Percentiles rank a stretch among this genome's conserved stretches.
phyloP scores from a whole-genome alignment of 2,329 filamentous ascomycete genomes.

The Ophiocordyceps sinensis region DNA sequence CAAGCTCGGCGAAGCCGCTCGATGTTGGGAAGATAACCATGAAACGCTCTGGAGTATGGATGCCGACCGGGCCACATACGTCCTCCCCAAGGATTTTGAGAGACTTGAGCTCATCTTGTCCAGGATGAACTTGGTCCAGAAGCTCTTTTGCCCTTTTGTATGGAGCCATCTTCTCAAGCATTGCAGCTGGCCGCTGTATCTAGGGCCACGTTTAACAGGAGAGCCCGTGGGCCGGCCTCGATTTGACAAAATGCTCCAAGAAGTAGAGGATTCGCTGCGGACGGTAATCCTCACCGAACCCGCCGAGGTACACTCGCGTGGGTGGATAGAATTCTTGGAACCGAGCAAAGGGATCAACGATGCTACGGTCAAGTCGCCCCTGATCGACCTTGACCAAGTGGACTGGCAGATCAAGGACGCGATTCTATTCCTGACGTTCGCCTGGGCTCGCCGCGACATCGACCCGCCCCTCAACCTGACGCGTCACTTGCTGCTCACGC shows the following conservation, averaged over 20 bases:
- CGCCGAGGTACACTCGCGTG: neutral
- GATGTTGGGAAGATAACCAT: neutral
- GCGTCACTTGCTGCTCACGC: conserved; percentile 33
- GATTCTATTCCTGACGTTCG: conserved; percentile 7
- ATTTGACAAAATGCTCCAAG: neutral
- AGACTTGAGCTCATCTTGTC: conserved; percentile 10
- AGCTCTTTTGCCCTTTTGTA: conserved; percentile 15
- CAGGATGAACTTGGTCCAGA: conserved; percentile 16
- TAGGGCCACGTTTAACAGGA: too few relatives aligned
- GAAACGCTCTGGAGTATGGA: conserved; percentile 11
- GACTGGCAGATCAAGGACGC: conserved; percentile 9
- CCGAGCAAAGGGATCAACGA: neutral
- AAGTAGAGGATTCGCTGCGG: neutral
- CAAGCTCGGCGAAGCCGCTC: conserved; percentile 6
- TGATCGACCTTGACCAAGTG: conserved; percentile 8
- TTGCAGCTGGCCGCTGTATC: conserved; percentile 1
- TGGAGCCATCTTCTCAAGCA: conserved; percentile 14
- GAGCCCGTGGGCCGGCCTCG: too few relatives aligned
- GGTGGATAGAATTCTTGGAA: neutral
- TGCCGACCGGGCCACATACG: conserved; percentile 21
- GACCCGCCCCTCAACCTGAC: conserved; percentile 21
- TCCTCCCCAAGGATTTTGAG: conserved; percentile 15
- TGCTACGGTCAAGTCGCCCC: conserved; percentile 2
- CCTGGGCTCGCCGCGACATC: conserved; percentile 14
- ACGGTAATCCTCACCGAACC: too few relatives aligned